Base-by-base conservation (phyloP, 495 filamentous ascomycete genomes). In the Wilcoxina mikolae region DNA sequence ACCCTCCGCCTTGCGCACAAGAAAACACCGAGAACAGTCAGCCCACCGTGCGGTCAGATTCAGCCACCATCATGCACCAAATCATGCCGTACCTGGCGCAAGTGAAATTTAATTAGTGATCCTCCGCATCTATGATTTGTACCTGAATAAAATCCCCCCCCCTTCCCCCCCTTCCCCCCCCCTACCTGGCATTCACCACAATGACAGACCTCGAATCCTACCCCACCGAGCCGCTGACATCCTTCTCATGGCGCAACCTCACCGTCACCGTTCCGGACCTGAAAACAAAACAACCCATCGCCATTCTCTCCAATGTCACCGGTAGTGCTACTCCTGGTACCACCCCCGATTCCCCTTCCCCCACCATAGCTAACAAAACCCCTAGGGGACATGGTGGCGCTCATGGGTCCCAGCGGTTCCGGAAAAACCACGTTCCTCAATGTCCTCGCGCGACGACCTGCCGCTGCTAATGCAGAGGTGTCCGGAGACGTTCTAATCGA, bases 351-450 rank as follows among this genome's bases (percentile, higher is more conserved):
- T 24, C 22, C 1, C 39, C 43, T 11, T 1, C 24, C 18, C 3
- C 2, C 31, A 3, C 58, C 53, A 33, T 58, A 26, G 41, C 42
- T 24, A 44, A 24, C 44, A 31, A 7, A 3, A 5, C n/a, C 15
- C 38, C 23, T 58, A 79, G 84, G 84, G 33, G 80, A 87, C 58
- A 68, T 89, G 42, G 70, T 83, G 53, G 84, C 84, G 20, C 59
- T 88, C 10, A 87, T 88, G 81, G 84, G 84, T 38, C 82, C 82
- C 0, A 82, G 78, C 23, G 82, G 83, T 44, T 80, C 73, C 55
- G 85, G 85, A 45, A 90, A 90, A 61, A 87, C 84, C 1, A 87
- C 83, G 0, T 73, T 89, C 3, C 74, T 90, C 20, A 85, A 86
- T 61, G 75, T 80, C 11, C 75, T 90, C 1, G 84, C 85, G 11